Evolutionary conservation across 495 filamentous ascomycete genomes (phyloP).

Genomic region (Bathelium albidoporum): DNA sequence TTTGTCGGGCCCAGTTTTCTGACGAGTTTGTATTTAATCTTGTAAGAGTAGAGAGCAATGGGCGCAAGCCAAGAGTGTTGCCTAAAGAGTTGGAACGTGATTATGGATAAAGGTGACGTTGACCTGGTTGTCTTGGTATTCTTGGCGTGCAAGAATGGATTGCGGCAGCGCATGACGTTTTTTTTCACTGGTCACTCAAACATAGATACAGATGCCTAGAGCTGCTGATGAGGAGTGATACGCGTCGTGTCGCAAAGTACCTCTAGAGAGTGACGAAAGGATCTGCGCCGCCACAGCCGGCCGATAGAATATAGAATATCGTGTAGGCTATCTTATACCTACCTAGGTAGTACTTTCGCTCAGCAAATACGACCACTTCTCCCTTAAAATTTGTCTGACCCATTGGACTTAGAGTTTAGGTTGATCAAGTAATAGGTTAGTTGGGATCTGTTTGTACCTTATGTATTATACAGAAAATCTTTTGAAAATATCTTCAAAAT

Average conservation of each 20-base stretch:
- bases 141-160: not conserved
- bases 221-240: conserved; percentile 3
- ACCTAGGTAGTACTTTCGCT: no score
- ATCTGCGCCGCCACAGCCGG: not conserved
- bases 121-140: not conserved
- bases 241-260: not conserved
- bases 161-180: not conserved
- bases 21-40: conserved; percentile 59
- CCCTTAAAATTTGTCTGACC: no score
- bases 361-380: no score
- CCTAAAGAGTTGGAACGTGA: not conserved
- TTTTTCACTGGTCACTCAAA: not conserved
- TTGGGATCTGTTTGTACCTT: no score
- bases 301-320: no score
- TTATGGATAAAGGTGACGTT: not conserved
- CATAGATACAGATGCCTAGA: not conserved
- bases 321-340: no score
- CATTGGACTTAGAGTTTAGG: no score
- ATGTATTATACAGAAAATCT: no score
- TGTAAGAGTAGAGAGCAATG: conserved; percentile 33
- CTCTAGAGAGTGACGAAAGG: not conserved
- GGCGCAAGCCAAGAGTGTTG: not conserved
- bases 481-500: no score
- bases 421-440: no score
- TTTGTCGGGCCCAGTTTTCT: conserved; percentile 62